Evolutionary conservation across 2,329 filamentous ascomycete genomes (phyloP).

Genomic region (Pseudogymnoascus sp.): DNA sequence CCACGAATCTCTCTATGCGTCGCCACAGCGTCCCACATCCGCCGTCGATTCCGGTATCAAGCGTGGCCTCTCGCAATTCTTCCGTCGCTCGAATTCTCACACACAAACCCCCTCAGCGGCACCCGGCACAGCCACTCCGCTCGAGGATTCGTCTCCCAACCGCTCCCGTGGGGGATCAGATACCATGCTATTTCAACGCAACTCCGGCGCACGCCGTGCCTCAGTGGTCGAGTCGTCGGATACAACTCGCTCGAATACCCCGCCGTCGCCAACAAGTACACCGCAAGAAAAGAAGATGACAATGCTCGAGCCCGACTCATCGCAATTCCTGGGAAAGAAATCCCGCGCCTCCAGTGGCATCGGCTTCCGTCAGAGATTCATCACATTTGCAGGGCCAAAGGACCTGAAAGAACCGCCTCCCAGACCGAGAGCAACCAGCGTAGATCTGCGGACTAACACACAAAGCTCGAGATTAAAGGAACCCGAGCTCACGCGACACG

Average conservation of each 20-base stretch:
- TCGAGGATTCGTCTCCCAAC: not conserved
- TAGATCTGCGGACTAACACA: constrained; percentile 19
- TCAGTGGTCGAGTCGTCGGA: constrained; percentile 40
- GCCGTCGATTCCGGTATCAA: not conserved
- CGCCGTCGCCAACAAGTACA: constrained; percentile 38
- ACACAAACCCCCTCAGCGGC: not conserved
- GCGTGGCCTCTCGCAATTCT: constrained; percentile 34
- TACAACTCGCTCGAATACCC: constrained; percentile 41
- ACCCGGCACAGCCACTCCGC: not conserved
- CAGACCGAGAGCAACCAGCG: constrained; percentile 22
- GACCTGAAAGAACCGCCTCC: constrained; percentile 12
- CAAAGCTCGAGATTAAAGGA: constrained; percentile 11
- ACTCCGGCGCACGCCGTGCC: constrained; percentile 34
- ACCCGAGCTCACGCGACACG: constrained; percentile 35
- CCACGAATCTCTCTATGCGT: not conserved
- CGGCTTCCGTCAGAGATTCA: constrained; percentile 20
- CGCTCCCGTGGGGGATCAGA: constrained; percentile 20
- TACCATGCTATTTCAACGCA: constrained; percentile 21
- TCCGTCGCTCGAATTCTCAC: constrained; percentile 10
- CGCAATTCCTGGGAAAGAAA: constrained; percentile 31
- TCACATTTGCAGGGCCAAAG: constrained; percentile 15
- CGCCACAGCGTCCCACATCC: not conserved
- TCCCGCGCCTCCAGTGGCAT: constrained; percentile 35
- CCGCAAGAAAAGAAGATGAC: constrained; percentile 15
- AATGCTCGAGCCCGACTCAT: constrained; percentile 27